phyloP scores from a whole-genome alignment of 1,284 basidiomycete genomes.

The Ganoderma resinaceum region DNA sequence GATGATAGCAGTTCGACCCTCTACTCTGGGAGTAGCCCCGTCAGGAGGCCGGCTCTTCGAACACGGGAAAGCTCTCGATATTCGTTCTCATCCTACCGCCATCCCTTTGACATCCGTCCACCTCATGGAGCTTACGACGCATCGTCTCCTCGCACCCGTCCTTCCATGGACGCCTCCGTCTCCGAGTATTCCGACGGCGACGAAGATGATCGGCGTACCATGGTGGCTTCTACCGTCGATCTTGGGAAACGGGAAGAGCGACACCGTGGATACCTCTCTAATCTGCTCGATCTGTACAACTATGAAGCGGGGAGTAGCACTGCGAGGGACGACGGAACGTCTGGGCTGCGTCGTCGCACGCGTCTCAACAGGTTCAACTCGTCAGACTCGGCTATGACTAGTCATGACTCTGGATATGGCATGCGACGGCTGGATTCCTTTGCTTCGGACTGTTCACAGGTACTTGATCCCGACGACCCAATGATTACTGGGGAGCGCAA shows the following conservation, averaged over 20 bases:
- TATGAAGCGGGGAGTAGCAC: constrained; percentile 36
- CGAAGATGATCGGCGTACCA: constrained; percentile 9
- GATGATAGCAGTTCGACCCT: constrained; percentile 24
- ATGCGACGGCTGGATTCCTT: constrained; percentile 21
- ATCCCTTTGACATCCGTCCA: constrained; percentile 64
- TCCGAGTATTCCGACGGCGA: constrained; percentile 30
- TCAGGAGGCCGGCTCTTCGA: constrained; percentile 18
- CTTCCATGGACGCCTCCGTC: constrained; percentile 16
- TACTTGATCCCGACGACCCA: constrained; percentile 44
- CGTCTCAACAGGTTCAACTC: constrained; percentile 19
- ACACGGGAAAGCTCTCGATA: constrained; percentile 42
- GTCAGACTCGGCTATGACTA: constrained; percentile 16
- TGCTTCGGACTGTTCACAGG: constrained; percentile 32
- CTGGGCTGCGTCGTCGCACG: background rate
- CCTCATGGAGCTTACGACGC: constrained; percentile 51
- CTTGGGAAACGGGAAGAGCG: constrained; percentile 37
- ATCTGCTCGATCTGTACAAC: constrained; percentile 63
- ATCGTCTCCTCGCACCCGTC: constrained; percentile 37
- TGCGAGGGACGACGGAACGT: background rate
- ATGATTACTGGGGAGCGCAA: constrained; percentile 39
- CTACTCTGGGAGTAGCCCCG: constrained; percentile 14
- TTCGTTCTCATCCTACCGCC: constrained; percentile 60
- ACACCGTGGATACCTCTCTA: constrained; percentile 46
- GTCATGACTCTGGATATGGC: constrained; percentile 17
- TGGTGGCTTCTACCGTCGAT: constrained; percentile 8